Conservation (phyloP, 1,284 basidiomycete genomes). For the Boletus chippewaensis region DNA sequence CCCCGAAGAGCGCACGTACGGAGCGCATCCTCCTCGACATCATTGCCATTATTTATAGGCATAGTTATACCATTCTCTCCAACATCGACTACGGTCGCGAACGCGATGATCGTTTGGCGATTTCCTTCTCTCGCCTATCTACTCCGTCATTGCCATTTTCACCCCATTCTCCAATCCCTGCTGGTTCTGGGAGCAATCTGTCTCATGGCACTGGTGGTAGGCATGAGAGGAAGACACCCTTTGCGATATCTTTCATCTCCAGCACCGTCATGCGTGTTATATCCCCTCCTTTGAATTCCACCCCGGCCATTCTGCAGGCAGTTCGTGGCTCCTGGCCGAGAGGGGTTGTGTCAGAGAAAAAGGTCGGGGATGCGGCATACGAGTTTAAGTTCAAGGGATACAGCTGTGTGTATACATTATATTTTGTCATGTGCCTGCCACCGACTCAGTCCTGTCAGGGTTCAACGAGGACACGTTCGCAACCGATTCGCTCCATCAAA, state of each 20-base stretch:
- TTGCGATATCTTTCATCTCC: conserved; percentile 69
- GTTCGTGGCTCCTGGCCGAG: conserved; percentile 72
- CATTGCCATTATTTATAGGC: conserved; percentile 53
- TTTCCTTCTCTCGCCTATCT: conserved; percentile 56
- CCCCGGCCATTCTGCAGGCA: conserved; percentile 72
- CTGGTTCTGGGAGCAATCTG: conserved; percentile 35
- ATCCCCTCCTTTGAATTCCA: conserved; percentile 62
- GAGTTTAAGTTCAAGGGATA: conserved; percentile 79
- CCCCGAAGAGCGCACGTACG: conserved; percentile 53
- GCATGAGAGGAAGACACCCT: conserved; percentile 42
- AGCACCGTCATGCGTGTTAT: conserved; percentile 64
- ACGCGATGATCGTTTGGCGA: conserved; percentile 60
- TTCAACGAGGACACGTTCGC: conserved; percentile 73
- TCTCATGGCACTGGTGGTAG: conserved; percentile 33
- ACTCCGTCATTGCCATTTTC: conserved; percentile 26
- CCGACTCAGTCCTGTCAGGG: conserved; percentile 40
- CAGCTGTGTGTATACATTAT: conserved; percentile 47
- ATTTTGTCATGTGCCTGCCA: conserved; percentile 11
- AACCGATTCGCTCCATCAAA: conserved; percentile 69
- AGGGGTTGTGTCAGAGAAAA: conserved; percentile 70
- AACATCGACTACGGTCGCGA: conserved; percentile 72
- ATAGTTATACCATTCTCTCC: conserved; percentile 59
- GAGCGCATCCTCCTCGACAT: conserved; percentile 67
- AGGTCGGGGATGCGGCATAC: conserved; percentile 59
- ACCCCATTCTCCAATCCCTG: conserved; percentile 32